Base-by-base conservation (phyloP, 805 yeast genomes). In the Jamesozyma hellenica region DNA sequence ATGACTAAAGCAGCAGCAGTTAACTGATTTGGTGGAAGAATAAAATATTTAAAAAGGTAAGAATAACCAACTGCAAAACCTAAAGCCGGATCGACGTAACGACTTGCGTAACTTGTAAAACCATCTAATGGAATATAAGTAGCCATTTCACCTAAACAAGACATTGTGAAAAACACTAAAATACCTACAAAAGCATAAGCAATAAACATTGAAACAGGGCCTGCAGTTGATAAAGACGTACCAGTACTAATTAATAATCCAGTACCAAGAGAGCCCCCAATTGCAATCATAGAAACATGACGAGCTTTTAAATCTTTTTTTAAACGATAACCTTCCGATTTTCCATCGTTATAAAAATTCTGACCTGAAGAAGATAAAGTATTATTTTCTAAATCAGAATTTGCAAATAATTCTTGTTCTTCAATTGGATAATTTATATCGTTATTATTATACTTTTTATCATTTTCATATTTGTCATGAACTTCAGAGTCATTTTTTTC, bases 221-320 rank as follows among this genome's bases (percentile, higher is more conserved):
- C 94, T 12, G 84, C 86, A 11, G 68, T 57, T n/a, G 70, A 66
- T 40, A 83, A 66, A 1, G 88, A 78, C 13, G 76, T 63, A 41
- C 87, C 86, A 3, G 88, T 79, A 51, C 88, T 86, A 48, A 83
- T 79, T 47, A 83, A 65, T 41, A 83, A 67, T 53, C 88, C 94
- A 1, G 92, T 82, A 41, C 92, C 92, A 38, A 83, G 62, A 8
- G 90, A 83, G 49, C 92, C 90, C 49, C 92, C 94, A 48, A 84
- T 75, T 47, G 92, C 82, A 53, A 80, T 76, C 82, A 80, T 76
- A 41, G 77, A 70, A 46, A 78, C 68, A 52, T 79, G 86, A 39
- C 86, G 59, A 35, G 82, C 71, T 46, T 70, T 64, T 17, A 56
- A 38, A 15, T 48, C 57, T 41, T 55, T 56, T 38, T 51, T 56